These are phyloP conservation scores for Kwoniella sp. DNA, from an alignment of 768 basidiomycete genomes.

Conservation along the genomic window DNA sequence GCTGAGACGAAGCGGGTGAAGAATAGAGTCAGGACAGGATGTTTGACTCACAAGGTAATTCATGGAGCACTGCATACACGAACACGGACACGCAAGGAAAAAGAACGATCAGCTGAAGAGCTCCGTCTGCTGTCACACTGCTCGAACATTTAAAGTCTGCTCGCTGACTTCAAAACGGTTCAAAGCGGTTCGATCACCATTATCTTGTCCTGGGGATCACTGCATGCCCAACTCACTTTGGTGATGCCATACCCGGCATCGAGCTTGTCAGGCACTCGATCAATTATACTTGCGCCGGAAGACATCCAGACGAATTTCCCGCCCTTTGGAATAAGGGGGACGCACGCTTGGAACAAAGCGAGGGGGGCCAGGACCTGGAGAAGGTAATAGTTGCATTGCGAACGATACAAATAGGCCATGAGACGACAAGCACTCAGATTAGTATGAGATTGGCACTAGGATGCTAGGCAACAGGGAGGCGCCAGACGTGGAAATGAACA, in stretches of 20 bases:
- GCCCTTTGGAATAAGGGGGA: constrained; percentile 36
- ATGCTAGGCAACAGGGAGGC: too few relatives aligned
- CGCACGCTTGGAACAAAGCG: constrained; percentile 40
- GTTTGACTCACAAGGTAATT: constrained; percentile 27
- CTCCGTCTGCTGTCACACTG: too few relatives aligned
- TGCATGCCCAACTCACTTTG: constrained; percentile 23
- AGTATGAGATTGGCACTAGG: too few relatives aligned
- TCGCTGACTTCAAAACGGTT: not conserved
- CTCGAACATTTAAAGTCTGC: too few relatives aligned
- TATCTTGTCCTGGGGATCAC: too few relatives aligned
- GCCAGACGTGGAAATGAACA: too few relatives aligned
- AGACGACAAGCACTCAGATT: too few relatives aligned
- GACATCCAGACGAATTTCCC: constrained; percentile 49
- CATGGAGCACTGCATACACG: constrained; percentile 13
- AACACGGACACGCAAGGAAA: not conserved
- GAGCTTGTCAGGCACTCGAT: constrained; percentile 37
- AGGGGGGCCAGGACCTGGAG: constrained; percentile 38
- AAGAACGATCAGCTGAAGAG: too few relatives aligned
- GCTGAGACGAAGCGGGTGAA: too few relatives aligned
- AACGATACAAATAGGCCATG: too few relatives aligned
- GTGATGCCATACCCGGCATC: constrained; percentile 42
- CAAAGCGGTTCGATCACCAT: not conserved
- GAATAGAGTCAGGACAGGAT: not conserved
- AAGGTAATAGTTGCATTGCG: too few relatives aligned
- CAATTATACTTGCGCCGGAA: constrained; percentile 40